These are phyloP conservation scores for Castanea crenata DNA, from an alignment of 306 rosid genomes.

Conservation along the genomic window DNA sequence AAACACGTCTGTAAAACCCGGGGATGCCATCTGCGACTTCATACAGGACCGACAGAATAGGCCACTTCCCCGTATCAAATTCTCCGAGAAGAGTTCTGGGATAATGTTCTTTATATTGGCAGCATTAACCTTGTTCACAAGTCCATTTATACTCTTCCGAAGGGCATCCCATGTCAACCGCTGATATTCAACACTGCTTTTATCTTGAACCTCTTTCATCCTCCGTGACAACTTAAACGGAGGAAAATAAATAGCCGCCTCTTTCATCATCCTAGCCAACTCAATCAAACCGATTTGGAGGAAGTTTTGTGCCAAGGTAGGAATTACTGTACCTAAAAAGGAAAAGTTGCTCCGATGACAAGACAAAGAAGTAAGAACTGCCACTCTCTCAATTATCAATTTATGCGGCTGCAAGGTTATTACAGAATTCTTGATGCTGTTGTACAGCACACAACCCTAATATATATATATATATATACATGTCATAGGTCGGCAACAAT, in stretches of 20 bases:
- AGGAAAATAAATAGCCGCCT: conserved; percentile 29
- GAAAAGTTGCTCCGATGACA: too few relatives aligned
- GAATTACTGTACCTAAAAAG: too few relatives aligned
- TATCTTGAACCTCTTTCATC: conserved; percentile 88
- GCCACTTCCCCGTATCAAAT: conserved; percentile 88
- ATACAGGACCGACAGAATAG: conserved; percentile 89
- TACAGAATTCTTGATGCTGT: too few relatives aligned
- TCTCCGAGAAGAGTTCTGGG: conserved; percentile 41
- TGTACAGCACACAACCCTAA: too few relatives aligned
- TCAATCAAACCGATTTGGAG: conserved; percentile 25
- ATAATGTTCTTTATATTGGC: conserved; percentile 80
- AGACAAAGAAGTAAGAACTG: too few relatives aligned
- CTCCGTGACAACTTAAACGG: conserved; percentile 89
- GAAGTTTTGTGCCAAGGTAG: too few relatives aligned
- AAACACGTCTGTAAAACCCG: conserved; percentile 85
- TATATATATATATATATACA: too few relatives aligned
- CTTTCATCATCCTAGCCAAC: neutral
- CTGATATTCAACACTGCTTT: conserved; percentile 81
- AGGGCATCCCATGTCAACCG: conserved; percentile 93
- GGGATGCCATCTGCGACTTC: conserved; percentile 97
- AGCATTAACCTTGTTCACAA: conserved; percentile 92
- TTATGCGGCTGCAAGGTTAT: too few relatives aligned
- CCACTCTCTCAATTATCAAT: too few relatives aligned
- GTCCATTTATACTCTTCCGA: conserved; percentile 88
- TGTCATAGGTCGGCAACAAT: too few relatives aligned